phyloP scores from a whole-genome alignment of 2,329 filamentous ascomycete genomes.

The Orbilia ellipsospora region DNA sequence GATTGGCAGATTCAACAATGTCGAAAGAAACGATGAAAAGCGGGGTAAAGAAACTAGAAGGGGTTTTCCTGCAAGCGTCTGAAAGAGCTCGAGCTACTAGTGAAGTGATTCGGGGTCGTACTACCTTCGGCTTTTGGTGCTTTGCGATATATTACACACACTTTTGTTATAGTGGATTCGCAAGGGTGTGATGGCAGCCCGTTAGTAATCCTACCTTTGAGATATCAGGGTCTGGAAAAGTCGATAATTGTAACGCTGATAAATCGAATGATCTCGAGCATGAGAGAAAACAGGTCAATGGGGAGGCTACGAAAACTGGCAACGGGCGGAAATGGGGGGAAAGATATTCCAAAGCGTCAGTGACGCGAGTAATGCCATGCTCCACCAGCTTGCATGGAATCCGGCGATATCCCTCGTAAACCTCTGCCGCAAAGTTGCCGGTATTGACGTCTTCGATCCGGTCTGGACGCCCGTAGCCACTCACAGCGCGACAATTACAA shows the following conservation, averaged over 20 bases:
- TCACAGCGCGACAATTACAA: conserved; percentile 45
- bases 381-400: conserved; percentile 44
- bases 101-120: neutral
- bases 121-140: no score
- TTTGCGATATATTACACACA: no score
- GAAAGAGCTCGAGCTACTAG: neutral
- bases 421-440: conserved; percentile 53
- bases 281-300: conserved; percentile 18
- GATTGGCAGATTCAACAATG: neutral
- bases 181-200: no score
- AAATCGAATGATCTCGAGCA: conserved; percentile 8
- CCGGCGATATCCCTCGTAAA: conserved; percentile 56
- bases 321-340: neutral
- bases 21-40: conserved; percentile 27
- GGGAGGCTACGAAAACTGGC: neutral
- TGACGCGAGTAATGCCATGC: conserved; percentile 55
- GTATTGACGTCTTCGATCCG: conserved; percentile 51
- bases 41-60: conserved; percentile 28
- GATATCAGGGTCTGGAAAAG: conserved; percentile 34
- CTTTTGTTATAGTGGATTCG: no score
- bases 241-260: conserved; percentile 17
- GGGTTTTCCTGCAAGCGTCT: no score
- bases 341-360: conserved; percentile 6
- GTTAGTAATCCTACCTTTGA: conserved; percentile 41
- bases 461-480: conserved; percentile 29